Conservation (phyloP, 164 flowering plant species). For the Pachysandra terminalis region DNA sequence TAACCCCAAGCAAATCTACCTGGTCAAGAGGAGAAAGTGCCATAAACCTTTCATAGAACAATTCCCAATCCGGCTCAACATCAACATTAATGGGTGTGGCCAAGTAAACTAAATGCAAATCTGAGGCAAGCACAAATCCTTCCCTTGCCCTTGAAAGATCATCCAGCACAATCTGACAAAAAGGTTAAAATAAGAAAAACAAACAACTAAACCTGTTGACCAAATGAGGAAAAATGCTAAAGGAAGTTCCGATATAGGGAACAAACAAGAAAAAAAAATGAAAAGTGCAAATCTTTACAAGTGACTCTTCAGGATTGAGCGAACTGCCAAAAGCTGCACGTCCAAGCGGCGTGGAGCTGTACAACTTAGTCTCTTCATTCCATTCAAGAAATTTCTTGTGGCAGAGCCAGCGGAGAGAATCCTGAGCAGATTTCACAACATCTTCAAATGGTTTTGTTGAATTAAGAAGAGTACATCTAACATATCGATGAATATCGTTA, state of each 20-base stretch:
- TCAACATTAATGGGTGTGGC: constrained; percentile 96
- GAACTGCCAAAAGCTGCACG: constrained; percentile 98
- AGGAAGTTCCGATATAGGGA: background rate
- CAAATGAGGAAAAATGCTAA: background rate
- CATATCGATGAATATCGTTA: constrained; percentile 88
- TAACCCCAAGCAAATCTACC: constrained; percentile 34
- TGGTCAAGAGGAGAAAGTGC: constrained; percentile 79
- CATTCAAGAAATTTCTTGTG: constrained; percentile 84
- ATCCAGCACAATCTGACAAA: constrained; percentile 74
- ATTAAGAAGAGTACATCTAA: constrained; percentile 93
- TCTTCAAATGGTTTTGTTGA: constrained; percentile 93
- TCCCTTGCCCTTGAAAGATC: constrained; percentile 95
- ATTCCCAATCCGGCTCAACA: constrained; percentile 96
- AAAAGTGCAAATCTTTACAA: constrained; percentile 39
- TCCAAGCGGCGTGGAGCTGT: constrained; percentile 90
- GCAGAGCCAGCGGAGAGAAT: constrained; percentile 95
- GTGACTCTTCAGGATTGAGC: constrained; percentile 93
- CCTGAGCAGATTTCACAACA: constrained; percentile 96
- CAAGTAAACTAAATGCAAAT: constrained; percentile 90
- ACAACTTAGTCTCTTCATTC: constrained; percentile 91
- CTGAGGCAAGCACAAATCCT: constrained; percentile 96
- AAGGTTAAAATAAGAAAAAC: background rate
- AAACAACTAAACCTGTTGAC: background rate
- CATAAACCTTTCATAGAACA: constrained; percentile 89
- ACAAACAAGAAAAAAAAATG: background rate